Conservation (phyloP, 306 rosid species). For the Herpetospermum pedunculosum region DNA sequence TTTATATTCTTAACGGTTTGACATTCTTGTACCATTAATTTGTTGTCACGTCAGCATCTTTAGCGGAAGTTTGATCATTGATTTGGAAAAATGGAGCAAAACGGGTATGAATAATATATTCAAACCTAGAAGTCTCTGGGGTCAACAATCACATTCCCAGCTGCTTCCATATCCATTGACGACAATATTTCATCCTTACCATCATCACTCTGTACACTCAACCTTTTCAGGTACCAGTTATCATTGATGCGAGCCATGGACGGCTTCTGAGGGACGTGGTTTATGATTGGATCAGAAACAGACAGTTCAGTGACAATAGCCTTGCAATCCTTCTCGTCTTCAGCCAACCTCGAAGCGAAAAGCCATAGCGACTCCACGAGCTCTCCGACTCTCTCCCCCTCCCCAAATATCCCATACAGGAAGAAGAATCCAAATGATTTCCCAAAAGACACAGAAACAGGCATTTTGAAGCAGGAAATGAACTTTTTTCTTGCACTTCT, state of each 20-base stretch:
- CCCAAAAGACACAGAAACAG: constrained; percentile 15
- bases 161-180: constrained; percentile 23
- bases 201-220: constrained; percentile 17
- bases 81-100: background rate
- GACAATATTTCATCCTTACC: constrained; percentile 21
- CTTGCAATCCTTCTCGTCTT: constrained; percentile 26
- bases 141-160: constrained; percentile 55
- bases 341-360: constrained; percentile 43
- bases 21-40: background rate
- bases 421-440: constrained; percentile 36
- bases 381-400: constrained; percentile 51
- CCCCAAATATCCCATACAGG: constrained; percentile 56
- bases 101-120: background rate
- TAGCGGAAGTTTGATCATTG: background rate
- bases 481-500: constrained; percentile 44
- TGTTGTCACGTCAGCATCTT: constrained; percentile 1
- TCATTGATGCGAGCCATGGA: constrained; percentile 49
- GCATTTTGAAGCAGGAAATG: constrained; percentile 42
- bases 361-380: constrained; percentile 48
- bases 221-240: constrained; percentile 45
- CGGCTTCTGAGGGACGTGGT: constrained; percentile 29
- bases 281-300: constrained; percentile 40
- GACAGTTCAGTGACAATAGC: constrained; percentile 34
- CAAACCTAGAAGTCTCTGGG: constrained; percentile 56
- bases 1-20: background rate